Base-by-base conservation (phyloP, 2,329 filamentous ascomycete genomes). In the Bertia moriformis region DNA sequence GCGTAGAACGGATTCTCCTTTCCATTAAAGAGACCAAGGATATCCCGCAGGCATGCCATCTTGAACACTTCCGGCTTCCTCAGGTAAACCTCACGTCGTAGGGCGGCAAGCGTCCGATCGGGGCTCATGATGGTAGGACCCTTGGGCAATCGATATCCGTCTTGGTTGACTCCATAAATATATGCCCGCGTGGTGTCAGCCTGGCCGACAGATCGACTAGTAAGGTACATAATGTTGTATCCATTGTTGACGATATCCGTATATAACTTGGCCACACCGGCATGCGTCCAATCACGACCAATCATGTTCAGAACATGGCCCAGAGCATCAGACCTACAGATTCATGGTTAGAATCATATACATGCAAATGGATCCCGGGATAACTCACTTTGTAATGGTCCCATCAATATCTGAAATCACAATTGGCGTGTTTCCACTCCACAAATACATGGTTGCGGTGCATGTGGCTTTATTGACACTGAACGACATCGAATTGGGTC, bases 331-430 rank as follows among this genome's bases (percentile, higher is more conserved):
- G 88, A 35, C 15, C 32, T 35, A 18, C 24, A 35, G 22, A 27
- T 27, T 10, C 32, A 10, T 35, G 10, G 32, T 35, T 35, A 35
- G 32, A 10, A 12, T 18, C 10, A 14, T 35, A 27, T 7, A 12
- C 32, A 35, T 35, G 7, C 10, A 35, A 17, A 13, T 10, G 15
- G 15, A 12, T 14, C 7, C 10, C 10, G 15, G 32, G 10, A 29
- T 19, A 38, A 5, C n/a, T 18, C 15, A 94, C 62, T 98, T 98
- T 42, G 91, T 98, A 51, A 98, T 98, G 17, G 91, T 98, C 39
- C 91, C 91, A 58, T 98, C 91, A 51, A 98, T 96, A 57, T 98
- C 91, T 1, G 89, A 96, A 45, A 98, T 95, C 37, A 98, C 88
- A 41, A 98, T 89, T 0, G 91, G 93, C 0, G 83, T 82, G 50